Evolutionary conservation across 2,329 filamentous ascomycete species (phyloP).

Genomic region (Trichoderma koningiopsis): DNA sequence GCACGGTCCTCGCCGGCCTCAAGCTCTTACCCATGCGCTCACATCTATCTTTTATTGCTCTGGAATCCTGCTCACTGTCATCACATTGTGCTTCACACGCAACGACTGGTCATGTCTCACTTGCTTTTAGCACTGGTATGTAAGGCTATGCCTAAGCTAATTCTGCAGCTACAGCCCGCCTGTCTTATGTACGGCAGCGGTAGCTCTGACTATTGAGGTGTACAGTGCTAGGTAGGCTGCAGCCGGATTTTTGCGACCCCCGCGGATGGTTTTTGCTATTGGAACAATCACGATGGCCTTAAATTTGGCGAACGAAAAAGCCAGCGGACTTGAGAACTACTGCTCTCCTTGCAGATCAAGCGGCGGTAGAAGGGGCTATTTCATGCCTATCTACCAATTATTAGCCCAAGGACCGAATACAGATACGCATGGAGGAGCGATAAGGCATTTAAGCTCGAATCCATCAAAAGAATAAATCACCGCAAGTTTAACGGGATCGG

Average conservation of each 20-base stretch:
- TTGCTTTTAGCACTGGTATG: not conserved
- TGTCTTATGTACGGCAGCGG: slow-evolving; percentile 7
- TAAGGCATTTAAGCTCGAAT: not conserved
- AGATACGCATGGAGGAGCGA: not conserved
- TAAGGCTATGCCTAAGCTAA: slow-evolving; percentile 11
- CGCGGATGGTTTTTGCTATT: not conserved
- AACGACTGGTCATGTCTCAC: slow-evolving; percentile 22
- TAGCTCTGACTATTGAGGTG: not conserved
- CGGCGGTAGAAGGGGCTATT: not conserved
- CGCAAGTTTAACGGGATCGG: not conserved
- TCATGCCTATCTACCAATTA: not conserved
- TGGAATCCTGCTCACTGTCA: not conserved
- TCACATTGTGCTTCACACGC: not conserved
- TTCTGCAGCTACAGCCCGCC: slow-evolving; percentile 12
- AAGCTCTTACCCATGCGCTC: not conserved
- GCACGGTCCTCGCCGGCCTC: not conserved
- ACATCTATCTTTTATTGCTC: not conserved
- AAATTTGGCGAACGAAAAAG: not conserved
- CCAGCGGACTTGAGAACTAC: not conserved
- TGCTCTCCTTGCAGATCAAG: slow-evolving; percentile 1
- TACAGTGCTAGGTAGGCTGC: not conserved
- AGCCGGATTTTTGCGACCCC: not conserved
- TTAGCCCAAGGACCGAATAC: not conserved
- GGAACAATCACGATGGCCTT: not conserved
- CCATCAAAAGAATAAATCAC: not conserved